Evolutionary conservation across 2,329 filamentous ascomycete species (phyloP).

Genomic region (Fusarium nodosum): DNA sequence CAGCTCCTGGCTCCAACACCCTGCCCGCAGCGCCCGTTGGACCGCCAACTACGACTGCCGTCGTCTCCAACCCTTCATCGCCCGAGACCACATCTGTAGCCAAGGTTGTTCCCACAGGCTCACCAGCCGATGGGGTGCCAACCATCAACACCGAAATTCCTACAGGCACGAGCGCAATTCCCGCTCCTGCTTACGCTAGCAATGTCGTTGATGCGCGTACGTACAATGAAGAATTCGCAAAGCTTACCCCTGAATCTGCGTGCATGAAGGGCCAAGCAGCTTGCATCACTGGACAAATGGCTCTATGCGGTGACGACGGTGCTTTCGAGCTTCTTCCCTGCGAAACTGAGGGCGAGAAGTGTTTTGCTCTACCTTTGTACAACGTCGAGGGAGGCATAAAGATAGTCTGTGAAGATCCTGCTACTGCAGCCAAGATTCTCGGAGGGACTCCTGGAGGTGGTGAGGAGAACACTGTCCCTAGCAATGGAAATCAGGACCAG

Average conservation of each 20-base stretch:
- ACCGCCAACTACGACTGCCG: slow-evolving; percentile 16
- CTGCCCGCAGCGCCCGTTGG: slow-evolving; percentile 11
- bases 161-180: slow-evolving; percentile 57
- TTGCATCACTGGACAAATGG: slow-evolving; percentile 65
- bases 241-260: slow-evolving; percentile 60
- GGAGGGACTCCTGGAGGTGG: slow-evolving; percentile 47
- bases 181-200: slow-evolving; percentile 58
- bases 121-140: slow-evolving; percentile 57
- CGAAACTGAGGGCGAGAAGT: slow-evolving; percentile 51
- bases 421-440: slow-evolving; percentile 59
- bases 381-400: slow-evolving; percentile 60
- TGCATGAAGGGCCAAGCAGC: slow-evolving; percentile 64
- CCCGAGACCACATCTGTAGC: slow-evolving; percentile 20
- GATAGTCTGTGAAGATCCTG: slow-evolving; percentile 62
- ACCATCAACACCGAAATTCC: slow-evolving; percentile 57
- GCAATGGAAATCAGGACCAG: slow-evolving; percentile 16
- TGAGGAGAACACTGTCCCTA: slow-evolving; percentile 21
- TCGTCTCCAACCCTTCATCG: slow-evolving; percentile 33
- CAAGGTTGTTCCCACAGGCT: slow-evolving; percentile 37
- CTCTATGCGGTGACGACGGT: slow-evolving; percentile 59
- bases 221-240: slow-evolving; percentile 64
- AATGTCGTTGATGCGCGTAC: slow-evolving; percentile 61
- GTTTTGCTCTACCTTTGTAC: slow-evolving; percentile 69
- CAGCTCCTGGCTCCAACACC: slow-evolving; percentile 20
- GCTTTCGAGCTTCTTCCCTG: slow-evolving; percentile 60